phyloP scores from a whole-genome alignment of 2,329 filamentous ascomycete species.

The Curvularia verruculosa region DNA sequence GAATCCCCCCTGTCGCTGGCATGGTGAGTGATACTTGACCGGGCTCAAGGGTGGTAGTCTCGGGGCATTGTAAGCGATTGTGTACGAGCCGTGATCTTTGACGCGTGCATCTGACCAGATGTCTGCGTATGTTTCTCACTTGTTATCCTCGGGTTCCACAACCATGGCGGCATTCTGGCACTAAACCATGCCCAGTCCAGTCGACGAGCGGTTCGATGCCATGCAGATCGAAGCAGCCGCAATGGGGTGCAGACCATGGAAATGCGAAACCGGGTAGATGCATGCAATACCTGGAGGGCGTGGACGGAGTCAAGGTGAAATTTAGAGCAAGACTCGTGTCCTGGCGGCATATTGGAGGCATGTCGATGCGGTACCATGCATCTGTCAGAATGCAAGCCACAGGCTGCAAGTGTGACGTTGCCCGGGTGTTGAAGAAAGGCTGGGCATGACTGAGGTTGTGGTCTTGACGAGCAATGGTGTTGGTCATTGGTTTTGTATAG shows the following conservation, averaged over 20 bases:
- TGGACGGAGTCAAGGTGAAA: neutral
- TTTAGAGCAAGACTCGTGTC: neutral
- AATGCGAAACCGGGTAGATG: neutral
- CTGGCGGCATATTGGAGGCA: neutral
- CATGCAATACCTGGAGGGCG: neutral
- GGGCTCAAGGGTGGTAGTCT: conserved; percentile 1
- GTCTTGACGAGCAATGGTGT: neutral
- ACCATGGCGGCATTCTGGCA: conserved; percentile 8
- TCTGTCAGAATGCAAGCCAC: conserved; percentile 11
- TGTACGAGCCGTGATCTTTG: conserved; percentile 13
- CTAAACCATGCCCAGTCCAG: neutral
- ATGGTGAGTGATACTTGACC: conserved; percentile 4
- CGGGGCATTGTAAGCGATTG: conserved; percentile 2
- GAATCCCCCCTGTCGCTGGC: conserved; percentile 5
- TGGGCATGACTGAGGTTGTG: neutral
- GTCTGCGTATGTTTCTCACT: conserved; percentile 2
- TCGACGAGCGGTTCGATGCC: neutral
- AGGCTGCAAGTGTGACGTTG: conserved; percentile 14
- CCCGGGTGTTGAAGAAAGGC: neutral
- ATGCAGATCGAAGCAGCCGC: neutral
- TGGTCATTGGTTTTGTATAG: neutral
- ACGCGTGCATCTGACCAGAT: conserved; percentile 4
- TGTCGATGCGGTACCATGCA: neutral
- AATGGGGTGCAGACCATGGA: neutral
- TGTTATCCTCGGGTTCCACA: conserved; percentile 3